Percentiles rank a stretch among this genome's conserved stretches.
Conservation (phyloP, 2,329 filamentous ascomycete genomes). For the Fusarium fujikuroi region DNA sequence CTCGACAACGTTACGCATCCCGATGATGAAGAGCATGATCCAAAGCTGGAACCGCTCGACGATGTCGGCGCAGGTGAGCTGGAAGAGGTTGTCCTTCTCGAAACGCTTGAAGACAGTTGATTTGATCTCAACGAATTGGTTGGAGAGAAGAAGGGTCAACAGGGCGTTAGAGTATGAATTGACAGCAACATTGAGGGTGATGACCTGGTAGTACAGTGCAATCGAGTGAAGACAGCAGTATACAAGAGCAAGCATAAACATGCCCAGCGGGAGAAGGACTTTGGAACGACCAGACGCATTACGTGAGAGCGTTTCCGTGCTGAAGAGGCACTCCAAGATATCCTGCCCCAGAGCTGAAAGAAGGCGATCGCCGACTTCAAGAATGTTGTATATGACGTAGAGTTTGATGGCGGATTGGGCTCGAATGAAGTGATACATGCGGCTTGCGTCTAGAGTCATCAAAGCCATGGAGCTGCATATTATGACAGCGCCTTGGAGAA, state of each 20-base stretch:
- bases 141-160: slow-evolving; percentile 90
- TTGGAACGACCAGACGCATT: slow-evolving; percentile 91
- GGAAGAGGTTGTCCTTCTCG: slow-evolving; percentile 97
- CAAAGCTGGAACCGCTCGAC: slow-evolving; percentile 97
- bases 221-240: slow-evolving; percentile 92
- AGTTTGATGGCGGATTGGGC: slow-evolving; percentile 97
- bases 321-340: slow-evolving; percentile 95
- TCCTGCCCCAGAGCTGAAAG: slow-evolving; percentile 94
- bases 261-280: slow-evolving; percentile 85
- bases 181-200: slow-evolving; percentile 96
- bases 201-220: slow-evolving; percentile 95
- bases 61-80: slow-evolving; percentile 94
- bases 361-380: slow-evolving; percentile 91
- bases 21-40: slow-evolving; percentile 97
- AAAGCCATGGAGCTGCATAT: slow-evolving; percentile 85
- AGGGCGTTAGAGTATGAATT: slow-evolving; percentile 98
- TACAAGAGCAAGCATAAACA: slow-evolving; percentile 85
- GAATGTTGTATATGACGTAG: slow-evolving; percentile 98
- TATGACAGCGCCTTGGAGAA: slow-evolving; percentile 90
- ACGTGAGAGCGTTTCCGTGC: slow-evolving; percentile 88
- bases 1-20: slow-evolving; percentile 94
- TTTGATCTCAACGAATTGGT: slow-evolving; percentile 99
- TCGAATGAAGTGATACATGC: slow-evolving; percentile 98
- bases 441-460: slow-evolving; percentile 92
- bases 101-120: slow-evolving; percentile 98